These are phyloP conservation scores for Pseudopithomyces maydicus DNA, from an alignment of 2,329 filamentous ascomycete genomes.

Conservation along the genomic window DNA sequence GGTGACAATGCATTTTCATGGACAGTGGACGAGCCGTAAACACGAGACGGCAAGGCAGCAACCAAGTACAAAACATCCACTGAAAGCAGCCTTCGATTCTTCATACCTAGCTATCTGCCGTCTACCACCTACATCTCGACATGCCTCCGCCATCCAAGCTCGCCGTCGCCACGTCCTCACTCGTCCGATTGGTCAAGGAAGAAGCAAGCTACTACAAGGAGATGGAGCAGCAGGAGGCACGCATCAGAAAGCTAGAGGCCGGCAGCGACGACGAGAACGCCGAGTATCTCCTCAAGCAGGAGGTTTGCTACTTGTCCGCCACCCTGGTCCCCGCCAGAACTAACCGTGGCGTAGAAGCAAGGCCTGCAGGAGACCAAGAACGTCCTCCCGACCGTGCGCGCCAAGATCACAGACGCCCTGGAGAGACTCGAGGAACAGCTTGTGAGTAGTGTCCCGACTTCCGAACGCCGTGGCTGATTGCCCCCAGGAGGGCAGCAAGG, in stretches of 20 bases:
- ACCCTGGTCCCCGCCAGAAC: background rate
- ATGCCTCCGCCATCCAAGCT: conserved; percentile 82
- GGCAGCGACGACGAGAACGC: conserved; percentile 72
- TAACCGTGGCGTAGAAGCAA: conserved; percentile 62
- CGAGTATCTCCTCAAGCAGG: conserved; percentile 80
- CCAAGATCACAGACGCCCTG: conserved; percentile 74
- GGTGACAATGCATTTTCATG: conserved; percentile 21
- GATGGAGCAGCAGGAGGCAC: conserved; percentile 72
- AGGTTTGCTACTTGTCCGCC: conserved; percentile 60
- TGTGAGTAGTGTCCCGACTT: conserved; percentile 58
- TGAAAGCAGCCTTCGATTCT: background rate
- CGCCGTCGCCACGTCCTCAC: conserved; percentile 76
- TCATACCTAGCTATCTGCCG: background rate
- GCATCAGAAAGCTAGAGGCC: conserved; percentile 70
- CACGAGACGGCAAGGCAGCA: conserved; percentile 16
- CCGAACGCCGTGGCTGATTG: conserved; percentile 9
- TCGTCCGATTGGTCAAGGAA: conserved; percentile 88
- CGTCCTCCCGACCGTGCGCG: conserved; percentile 73
- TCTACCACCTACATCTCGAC: conserved; percentile 11
- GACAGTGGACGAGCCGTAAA: conserved; percentile 16
- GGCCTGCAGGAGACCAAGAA: conserved; percentile 87
- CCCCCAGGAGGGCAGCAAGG: conserved; percentile 48
- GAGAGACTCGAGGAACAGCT: conserved; percentile 77
- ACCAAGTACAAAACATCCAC: conserved; percentile 8
- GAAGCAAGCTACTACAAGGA: conserved; percentile 90